phyloP scores from a whole-genome alignment of 2,329 filamentous ascomycete species.

The Scytalidium lignicola region DNA sequence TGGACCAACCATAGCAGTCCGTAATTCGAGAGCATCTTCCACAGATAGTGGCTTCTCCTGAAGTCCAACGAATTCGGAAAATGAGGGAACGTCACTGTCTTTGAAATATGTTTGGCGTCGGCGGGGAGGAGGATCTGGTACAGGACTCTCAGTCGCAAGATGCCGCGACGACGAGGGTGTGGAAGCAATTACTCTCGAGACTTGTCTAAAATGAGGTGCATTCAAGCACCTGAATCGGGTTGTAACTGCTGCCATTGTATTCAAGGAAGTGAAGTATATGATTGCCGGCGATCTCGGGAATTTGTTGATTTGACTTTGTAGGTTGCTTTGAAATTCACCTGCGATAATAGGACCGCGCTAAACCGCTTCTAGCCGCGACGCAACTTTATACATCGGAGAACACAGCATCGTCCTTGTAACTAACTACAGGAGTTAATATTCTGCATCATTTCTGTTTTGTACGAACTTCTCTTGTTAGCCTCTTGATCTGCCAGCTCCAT shows the following conservation, averaged over 20 bases:
- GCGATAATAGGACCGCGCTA: not conserved
- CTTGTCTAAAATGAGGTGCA: slow-evolving; percentile 20
- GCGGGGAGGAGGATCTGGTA: slow-evolving; percentile 16
- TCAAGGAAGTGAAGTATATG: not conserved
- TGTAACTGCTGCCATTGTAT: slow-evolving; percentile 21
- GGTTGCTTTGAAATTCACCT: not conserved
- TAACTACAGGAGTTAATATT: too few relatives aligned
- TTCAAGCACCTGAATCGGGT: slow-evolving; percentile 24
- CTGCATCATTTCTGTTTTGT: too few relatives aligned
- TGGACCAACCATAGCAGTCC: slow-evolving; percentile 60
- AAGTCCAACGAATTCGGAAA: slow-evolving; percentile 51
- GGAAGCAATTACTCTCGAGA: slow-evolving; percentile 13
- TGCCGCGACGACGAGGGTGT: slow-evolving; percentile 16
- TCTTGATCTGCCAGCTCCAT: too few relatives aligned
- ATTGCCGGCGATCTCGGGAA: not conserved
- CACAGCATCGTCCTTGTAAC: too few relatives aligned
- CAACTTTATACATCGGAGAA: not conserved
- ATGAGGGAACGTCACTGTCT: slow-evolving; percentile 43
- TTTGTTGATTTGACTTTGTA: not conserved
- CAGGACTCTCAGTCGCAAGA: slow-evolving; percentile 22
- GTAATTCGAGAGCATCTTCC: slow-evolving; percentile 52
- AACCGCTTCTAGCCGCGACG: not conserved
- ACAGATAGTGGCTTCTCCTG: slow-evolving; percentile 39
- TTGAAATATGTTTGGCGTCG: slow-evolving; percentile 30
- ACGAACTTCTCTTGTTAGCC: too few relatives aligned